Conservation (phyloP, 352 stramenopile species). For the Globisporangium parvum region DNA sequence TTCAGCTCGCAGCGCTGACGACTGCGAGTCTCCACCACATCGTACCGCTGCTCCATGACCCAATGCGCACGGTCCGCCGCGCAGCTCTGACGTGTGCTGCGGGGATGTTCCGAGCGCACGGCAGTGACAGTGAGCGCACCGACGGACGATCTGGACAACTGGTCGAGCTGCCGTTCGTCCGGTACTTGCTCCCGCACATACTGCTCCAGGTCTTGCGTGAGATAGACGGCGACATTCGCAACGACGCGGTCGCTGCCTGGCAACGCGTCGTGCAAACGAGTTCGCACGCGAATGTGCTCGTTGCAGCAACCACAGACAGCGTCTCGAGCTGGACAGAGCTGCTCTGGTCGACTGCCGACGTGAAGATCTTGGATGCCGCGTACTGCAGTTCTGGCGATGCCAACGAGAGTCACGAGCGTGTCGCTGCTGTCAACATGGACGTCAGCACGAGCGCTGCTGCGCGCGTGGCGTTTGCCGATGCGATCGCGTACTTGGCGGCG, state of each 20-base stretch:
- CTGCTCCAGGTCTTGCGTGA: conserved; percentile 60
- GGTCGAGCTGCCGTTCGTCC: conserved; percentile 8
- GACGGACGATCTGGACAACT: neutral
- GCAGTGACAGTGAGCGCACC: neutral
- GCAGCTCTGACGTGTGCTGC: conserved; percentile 42
- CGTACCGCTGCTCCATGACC: conserved; percentile 57
- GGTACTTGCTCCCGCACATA: conserved; percentile 43
- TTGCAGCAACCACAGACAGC: conserved; percentile 13
- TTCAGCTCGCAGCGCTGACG: conserved; percentile 14
- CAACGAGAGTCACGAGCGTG: neutral
- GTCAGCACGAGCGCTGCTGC: conserved; percentile 21
- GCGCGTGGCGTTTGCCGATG: conserved; percentile 53
- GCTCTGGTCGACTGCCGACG: conserved; percentile 39
- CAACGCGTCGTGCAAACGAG: conserved; percentile 26
- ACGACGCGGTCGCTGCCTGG: conserved; percentile 34
- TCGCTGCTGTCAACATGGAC: neutral
- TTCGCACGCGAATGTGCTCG: conserved; percentile 17
- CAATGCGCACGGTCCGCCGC: conserved; percentile 29
- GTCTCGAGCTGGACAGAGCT: conserved; percentile 38
- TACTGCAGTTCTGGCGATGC: conserved; percentile 4
- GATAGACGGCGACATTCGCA: conserved; percentile 19
- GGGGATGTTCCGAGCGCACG: conserved; percentile 25
- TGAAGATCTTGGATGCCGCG: conserved; percentile 23
- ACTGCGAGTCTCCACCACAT: conserved; percentile 30
- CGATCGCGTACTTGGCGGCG: conserved; percentile 35